These are phyloP conservation scores for Penicillium verhagenii DNA, from an alignment of 495 filamentous ascomycete species.

Conservation along the genomic window DNA sequence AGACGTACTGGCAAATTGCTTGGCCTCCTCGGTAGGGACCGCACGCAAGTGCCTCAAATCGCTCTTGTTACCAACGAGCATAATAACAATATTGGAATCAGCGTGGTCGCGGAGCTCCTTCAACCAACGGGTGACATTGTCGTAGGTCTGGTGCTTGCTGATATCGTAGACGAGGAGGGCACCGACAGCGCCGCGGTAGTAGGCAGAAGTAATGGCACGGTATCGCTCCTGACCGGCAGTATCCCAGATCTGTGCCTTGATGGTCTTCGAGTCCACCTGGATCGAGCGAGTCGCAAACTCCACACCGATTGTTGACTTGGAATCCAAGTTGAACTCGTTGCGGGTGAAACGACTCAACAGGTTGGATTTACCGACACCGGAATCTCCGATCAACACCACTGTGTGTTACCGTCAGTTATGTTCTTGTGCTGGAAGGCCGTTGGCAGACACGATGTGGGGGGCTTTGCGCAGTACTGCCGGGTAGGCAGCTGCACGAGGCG, in stretches of 20 bases:
- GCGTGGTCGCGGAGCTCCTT: slow-evolving; percentile 98
- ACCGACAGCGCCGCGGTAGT: slow-evolving; percentile 96
- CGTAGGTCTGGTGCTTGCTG: slow-evolving; percentile 98
- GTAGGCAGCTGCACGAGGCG: slow-evolving; percentile 26
- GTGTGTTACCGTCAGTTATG: slow-evolving; percentile 23
- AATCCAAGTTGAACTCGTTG: slow-evolving; percentile 99
- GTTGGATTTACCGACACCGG: slow-evolving; percentile 99
- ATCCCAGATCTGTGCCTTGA: slow-evolving; percentile 99
- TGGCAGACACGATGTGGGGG: neutral
- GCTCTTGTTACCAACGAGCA: slow-evolving; percentile 99
- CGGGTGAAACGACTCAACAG: slow-evolving; percentile 98
- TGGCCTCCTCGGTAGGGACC: slow-evolving; percentile 97
- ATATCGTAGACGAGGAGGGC: slow-evolving; percentile 99
- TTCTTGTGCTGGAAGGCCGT: neutral
- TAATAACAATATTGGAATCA: slow-evolving; percentile 99
- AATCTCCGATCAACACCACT: slow-evolving; percentile 99
- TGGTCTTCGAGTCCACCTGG: slow-evolving; percentile 98
- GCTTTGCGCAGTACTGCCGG: slow-evolving; percentile 2
- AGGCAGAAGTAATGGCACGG: slow-evolving; percentile 97
- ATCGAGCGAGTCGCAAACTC: slow-evolving; percentile 99
- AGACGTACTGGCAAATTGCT: slow-evolving; percentile 90
- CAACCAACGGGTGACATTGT: slow-evolving; percentile 98
- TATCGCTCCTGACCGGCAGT: slow-evolving; percentile 99
- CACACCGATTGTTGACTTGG: slow-evolving; percentile 99
- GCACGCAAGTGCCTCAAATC: slow-evolving; percentile 98